Percentiles rank a stretch among this genome's conserved stretches.
Evolutionary conservation across 1,139 yeast species (phyloP).

Genomic region (Arxiozyma telluris): DNA sequence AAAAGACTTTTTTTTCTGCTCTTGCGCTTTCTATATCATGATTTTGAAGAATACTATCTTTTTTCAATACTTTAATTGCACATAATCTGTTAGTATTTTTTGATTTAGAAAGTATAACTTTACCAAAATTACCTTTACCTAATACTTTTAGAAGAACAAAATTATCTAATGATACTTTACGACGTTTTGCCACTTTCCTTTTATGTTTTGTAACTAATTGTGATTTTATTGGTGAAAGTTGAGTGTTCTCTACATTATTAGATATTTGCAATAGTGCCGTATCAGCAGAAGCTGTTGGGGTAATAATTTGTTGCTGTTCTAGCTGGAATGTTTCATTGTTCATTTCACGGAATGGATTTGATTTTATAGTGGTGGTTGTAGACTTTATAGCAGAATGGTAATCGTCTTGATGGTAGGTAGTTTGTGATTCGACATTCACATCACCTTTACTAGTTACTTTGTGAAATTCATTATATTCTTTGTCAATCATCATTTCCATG

Average conservation of each 20-base stretch:
- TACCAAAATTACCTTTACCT: constrained; percentile 97
- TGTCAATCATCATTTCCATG: constrained; percentile 20
- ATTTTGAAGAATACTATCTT: constrained; percentile 87
- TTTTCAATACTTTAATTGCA: constrained; percentile 92
- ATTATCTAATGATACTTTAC: constrained; percentile 86
- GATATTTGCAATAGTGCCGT: background rate
- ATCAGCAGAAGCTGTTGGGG: background rate
- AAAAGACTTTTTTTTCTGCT: constrained; percentile 85
- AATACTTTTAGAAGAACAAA: constrained; percentile 87
- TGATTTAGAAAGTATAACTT: constrained; percentile 93
- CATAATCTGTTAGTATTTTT: constrained; percentile 64
- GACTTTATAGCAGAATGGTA: constrained; percentile 1
- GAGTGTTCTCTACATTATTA: background rate
- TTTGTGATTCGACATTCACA: background rate
- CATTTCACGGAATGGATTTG: constrained; percentile 28
- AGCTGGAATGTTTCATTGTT: constrained; percentile 14
- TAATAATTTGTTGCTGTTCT: constrained; percentile 11
- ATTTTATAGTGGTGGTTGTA: constrained; percentile 8
- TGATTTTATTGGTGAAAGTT: constrained; percentile 19
- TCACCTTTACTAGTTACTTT: constrained; percentile 2
- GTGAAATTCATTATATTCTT: constrained; percentile 5
- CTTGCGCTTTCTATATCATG: constrained; percentile 94
- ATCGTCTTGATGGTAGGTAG: background rate
- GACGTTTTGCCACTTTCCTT: constrained; percentile 29
- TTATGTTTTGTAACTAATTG: constrained; percentile 18